Percentiles rank a stretch among this genome's conserved stretches.
These are phyloP conservation scores for Chalciporus sp. DNA, from an alignment of 1,284 basidiomycete genomes.

Conservation along the genomic window DNA sequence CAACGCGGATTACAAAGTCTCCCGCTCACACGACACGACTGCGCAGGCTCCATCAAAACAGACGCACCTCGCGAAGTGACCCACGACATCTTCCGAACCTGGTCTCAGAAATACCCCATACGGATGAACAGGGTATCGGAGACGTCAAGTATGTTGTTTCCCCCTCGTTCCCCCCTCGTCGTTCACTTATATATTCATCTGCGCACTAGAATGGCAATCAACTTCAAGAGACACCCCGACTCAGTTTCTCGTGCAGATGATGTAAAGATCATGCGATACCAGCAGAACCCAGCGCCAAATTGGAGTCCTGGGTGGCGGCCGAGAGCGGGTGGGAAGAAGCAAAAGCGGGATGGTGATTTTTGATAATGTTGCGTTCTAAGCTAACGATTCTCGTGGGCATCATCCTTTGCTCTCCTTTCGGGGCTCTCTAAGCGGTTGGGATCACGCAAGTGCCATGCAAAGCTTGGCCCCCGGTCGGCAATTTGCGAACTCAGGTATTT, in stretches of 20 bases:
- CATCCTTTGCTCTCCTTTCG: no score
- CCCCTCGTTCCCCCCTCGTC: background rate
- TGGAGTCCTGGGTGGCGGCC: constrained; percentile 96
- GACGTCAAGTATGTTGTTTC: constrained; percentile 55
- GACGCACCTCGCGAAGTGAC: constrained; percentile 74
- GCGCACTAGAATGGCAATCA: constrained; percentile 57
- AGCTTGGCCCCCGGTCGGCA: no score
- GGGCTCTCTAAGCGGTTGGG: no score
- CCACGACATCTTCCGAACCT: constrained; percentile 83
- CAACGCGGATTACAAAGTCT: constrained; percentile 83
- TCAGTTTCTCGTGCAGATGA: constrained; percentile 60
- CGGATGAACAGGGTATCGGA: constrained; percentile 79
- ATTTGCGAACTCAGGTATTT: no score
- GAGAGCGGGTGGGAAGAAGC: constrained; percentile 54
- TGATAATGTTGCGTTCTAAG: background rate
- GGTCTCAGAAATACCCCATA: constrained; percentile 83
- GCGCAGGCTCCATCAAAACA: constrained; percentile 90
- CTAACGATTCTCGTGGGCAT: background rate
- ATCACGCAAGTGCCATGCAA: no score
- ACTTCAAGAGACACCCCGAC: constrained; percentile 74
- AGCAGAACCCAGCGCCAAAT: constrained; percentile 86
- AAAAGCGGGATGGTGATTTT: constrained; percentile 27
- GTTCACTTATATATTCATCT: constrained; percentile 6
- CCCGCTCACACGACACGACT: constrained; percentile 91
- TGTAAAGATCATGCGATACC: constrained; percentile 86